Evolutionary conservation across 331 rosid genomes (phyloP).

Genomic region (Phaseolus coccineus): DNA sequence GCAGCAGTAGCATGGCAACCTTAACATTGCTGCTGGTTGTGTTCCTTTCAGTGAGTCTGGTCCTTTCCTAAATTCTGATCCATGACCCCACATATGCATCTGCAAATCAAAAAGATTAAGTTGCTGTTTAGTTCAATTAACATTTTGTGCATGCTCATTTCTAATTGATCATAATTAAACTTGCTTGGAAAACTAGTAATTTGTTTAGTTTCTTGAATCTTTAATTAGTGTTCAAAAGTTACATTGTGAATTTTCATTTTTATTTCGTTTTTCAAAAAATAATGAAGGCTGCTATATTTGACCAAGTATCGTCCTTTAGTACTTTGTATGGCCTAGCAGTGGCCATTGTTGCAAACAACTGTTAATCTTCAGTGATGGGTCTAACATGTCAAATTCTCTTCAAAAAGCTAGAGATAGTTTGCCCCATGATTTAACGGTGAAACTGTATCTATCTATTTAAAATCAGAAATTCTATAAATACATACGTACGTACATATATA

Average conservation of each 20-base stretch:
- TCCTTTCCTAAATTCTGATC: constrained; percentile 91
- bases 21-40: constrained; percentile 93
- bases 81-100: constrained; percentile 99
- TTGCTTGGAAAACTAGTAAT: neutral
- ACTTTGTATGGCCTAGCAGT: neutral
- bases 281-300: constrained; percentile 22
- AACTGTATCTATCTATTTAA: neutral
- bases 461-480: neutral
- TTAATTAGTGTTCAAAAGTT: neutral
- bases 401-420: constrained; percentile 42
- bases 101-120: constrained; percentile 33
- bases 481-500: too few relatives aligned
- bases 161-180: neutral
- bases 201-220: neutral
- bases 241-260: neutral
- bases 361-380: constrained; percentile 25
- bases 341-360: constrained; percentile 19
- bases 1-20: constrained; percentile 92
- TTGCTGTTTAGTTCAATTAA: neutral
- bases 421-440: constrained; percentile 11
- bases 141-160: neutral
- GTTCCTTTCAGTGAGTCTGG: constrained; percentile 86
- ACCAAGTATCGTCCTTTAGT: constrained; percentile 8
- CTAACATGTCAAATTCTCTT: constrained; percentile 43
- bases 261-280: neutral